Base-by-base conservation (phyloP, 2,329 filamentous ascomycete species). In the Didymella pomorum region DNA sequence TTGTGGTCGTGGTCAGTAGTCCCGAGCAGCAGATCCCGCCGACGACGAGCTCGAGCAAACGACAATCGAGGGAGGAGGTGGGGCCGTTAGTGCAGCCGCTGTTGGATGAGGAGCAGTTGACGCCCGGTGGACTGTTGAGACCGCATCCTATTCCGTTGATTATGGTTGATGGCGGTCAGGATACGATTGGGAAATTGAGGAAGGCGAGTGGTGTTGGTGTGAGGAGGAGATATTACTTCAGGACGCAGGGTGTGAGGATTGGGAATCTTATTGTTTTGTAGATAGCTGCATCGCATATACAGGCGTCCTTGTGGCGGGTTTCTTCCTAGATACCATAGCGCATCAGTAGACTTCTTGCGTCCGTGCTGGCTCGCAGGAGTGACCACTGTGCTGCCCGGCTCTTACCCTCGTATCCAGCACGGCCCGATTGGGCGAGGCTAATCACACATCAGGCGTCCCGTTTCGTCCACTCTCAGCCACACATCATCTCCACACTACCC, bases 171-270 rank as follows among this genome's bases (percentile, higher is more conserved):
- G 92, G 91, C 0, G 89, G 88, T 0, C 82, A 87, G 10, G 82
- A 84, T 56, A 86, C 86, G 11, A 89, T 92, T 67, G 82, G 84
- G 26, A 77, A 88, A 56, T 80, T 97, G 29, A 81, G 78, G 41
- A 79, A 80, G 43, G 87, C 89, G n/a, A 83, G 81, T 53, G 88
- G 86, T 3, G 76, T 97, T 2, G 93, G 92, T 0, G 79, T 97
- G 61, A 86, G 90, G 71, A 84, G 93, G 73, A 82, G 91, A 68
- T 97, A 93, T 76, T 86, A 86, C 70, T 87, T 97, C 42, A 86
- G 90, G 71, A 96, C 92, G 62, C 88, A 94, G 76, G 93, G 93
- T 0, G 78, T 93, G 43, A 82, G 85, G 62, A 91, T 98, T 68
- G 85, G 83, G 47, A 97, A 97, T 80, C 79, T 96, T 67, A 82